Evolutionary conservation across 2,329 filamentous ascomycete species (phyloP).

Genomic region (Cladorrhinum sp.): DNA sequence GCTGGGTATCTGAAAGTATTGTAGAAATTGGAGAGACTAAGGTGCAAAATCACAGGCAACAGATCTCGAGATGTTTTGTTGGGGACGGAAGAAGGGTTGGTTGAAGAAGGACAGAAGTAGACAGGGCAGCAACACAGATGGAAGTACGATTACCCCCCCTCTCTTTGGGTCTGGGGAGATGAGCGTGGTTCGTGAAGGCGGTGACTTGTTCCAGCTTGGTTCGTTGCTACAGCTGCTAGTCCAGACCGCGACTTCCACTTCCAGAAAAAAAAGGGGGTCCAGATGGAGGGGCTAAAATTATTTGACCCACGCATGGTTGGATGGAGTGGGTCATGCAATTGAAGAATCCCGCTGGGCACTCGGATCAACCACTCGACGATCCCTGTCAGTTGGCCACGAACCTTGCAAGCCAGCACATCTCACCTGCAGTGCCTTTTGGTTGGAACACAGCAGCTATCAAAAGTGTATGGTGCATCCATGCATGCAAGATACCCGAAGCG

Average conservation of each 20-base stretch:
- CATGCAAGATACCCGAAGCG: slow-evolving; percentile 1
- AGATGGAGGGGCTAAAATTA: slow-evolving; percentile 27
- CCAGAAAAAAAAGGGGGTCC: slow-evolving; percentile 21
- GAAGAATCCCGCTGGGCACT: slow-evolving; percentile 8
- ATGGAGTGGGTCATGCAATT: slow-evolving; percentile 18
- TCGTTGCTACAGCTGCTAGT: slow-evolving; percentile 13
- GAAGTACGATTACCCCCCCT: background rate
- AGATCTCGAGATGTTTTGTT: background rate
- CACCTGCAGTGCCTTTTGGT: slow-evolving; percentile 8
- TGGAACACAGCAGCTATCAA: slow-evolving; percentile 10
- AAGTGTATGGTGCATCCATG: background rate
- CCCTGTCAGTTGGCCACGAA: slow-evolving; percentile 7
- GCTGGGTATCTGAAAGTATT: background rate
- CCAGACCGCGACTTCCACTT: slow-evolving; percentile 18
- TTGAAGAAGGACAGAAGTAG: slow-evolving; percentile 1
- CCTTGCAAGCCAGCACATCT: slow-evolving; percentile 6
- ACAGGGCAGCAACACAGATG: slow-evolving; percentile 11
- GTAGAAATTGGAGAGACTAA: background rate
- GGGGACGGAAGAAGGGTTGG: background rate
- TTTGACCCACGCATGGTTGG: slow-evolving; percentile 16
- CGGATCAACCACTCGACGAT: slow-evolving; percentile 2
- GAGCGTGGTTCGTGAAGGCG: slow-evolving; percentile 14
- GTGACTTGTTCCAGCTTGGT: slow-evolving; percentile 11
- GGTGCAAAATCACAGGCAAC: background rate
- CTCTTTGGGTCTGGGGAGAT: slow-evolving; percentile 1